A percentile compares a stretch with the other conserved stretches of the same genome.
Evolutionary conservation across 1,284 basidiomycete species (phyloP).

Genomic region (Boletus mariae): DNA sequence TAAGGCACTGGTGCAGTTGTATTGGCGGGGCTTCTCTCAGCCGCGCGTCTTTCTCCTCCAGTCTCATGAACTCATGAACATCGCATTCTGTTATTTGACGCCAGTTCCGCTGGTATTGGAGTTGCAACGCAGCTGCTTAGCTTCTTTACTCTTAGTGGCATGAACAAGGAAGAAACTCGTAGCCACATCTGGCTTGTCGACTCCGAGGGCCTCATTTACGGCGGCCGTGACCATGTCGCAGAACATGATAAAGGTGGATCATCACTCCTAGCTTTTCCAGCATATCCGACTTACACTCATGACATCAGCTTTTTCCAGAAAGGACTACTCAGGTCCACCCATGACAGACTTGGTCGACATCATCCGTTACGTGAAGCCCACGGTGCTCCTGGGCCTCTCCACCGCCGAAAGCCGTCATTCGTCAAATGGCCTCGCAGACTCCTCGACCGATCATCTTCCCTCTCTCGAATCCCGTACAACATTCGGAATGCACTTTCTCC

Average conservation of each 20-base stretch:
- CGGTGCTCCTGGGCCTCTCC: constrained; percentile 87
- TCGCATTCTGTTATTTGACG: constrained; percentile 88
- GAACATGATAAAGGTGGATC: constrained; percentile 78
- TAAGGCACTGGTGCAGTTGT: constrained; percentile 91
- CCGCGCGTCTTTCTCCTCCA: constrained; percentile 73
- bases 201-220: constrained; percentile 81
- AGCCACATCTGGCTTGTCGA: constrained; percentile 81
- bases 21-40: constrained; percentile 87
- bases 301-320: constrained; percentile 72
- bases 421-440: constrained; percentile 83
- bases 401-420: constrained; percentile 78
- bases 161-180: constrained; percentile 77
- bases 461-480: constrained; percentile 87
- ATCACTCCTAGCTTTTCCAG: not conserved
- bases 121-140: constrained; percentile 87
- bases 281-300: not conserved
- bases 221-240: constrained; percentile 60
- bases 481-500: constrained; percentile 83
- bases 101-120: constrained; percentile 86
- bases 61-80: constrained; percentile 72
- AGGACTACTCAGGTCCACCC: constrained; percentile 74
- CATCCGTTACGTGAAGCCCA: constrained; percentile 84
- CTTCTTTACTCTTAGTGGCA: constrained; percentile 80
- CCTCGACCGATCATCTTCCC: constrained; percentile 92
- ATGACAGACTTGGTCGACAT: constrained; percentile 78